A percentile compares a stretch with the other conserved stretches of the same genome.
Evolutionary conservation across 2,329 filamentous ascomycete genomes (phyloP).

Genomic region (Beauveria caledonica): DNA sequence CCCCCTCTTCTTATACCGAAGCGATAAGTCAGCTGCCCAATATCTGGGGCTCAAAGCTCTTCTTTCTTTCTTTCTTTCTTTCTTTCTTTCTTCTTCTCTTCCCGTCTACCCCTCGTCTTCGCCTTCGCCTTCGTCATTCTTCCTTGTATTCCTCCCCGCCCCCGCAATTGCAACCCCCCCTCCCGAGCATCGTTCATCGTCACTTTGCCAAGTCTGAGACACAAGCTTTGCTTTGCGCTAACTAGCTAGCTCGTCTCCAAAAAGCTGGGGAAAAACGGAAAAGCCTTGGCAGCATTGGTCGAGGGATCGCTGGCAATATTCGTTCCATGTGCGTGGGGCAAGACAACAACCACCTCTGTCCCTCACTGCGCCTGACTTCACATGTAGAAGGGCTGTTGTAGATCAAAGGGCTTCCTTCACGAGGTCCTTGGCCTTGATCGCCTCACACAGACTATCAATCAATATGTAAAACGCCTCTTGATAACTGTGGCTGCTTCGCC

Average conservation of each 20-base stretch:
- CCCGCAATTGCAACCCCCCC: neutral
- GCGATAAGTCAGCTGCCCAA: neutral
- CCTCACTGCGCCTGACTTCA: neutral
- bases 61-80: neutral
- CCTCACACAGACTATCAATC: neutral
- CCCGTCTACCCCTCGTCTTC: neutral
- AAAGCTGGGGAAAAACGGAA: no score
- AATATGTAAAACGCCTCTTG: neutral
- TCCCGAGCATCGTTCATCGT: neutral
- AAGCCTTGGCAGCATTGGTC: no score
- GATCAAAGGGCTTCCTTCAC: neutral
- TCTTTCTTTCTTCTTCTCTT: neutral
- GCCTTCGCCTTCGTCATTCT: neutral
- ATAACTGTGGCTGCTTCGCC: neutral
- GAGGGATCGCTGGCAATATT: no score
- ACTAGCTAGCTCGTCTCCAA: no score
- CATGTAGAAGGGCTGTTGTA: neutral
- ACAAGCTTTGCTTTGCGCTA: neutral
- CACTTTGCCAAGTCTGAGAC: neutral
- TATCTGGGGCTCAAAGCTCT: neutral
- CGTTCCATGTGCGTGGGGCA: no score
- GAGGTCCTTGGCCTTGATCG: neutral
- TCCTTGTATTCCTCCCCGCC: neutral
- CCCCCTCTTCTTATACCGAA: neutral
- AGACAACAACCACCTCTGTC: no score